Base-by-base conservation (phyloP, 345 rosid genomes). In the Brassica cretica region DNA sequence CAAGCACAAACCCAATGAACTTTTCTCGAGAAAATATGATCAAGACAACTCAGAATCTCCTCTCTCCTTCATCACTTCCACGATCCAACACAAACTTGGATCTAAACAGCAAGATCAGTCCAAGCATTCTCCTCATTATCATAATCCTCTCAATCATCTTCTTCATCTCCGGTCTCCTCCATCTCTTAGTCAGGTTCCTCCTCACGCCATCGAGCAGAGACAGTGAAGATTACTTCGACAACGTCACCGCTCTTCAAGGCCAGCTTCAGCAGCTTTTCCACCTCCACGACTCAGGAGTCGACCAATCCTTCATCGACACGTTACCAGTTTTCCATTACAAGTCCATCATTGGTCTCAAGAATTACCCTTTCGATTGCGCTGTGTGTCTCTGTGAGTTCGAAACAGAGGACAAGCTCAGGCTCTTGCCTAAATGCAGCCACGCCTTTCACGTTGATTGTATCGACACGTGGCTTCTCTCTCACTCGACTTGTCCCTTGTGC, bases 401-500 rank as follows among this genome's bases (percentile, higher is more conserved):
- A 6, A 53, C 24, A 53, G 59, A 53, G 59, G 59, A 53, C 10
- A 53, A 53, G 59, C 59, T 53, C 8, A 53, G 59, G 59, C 59
- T 53, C 6, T 53, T 53, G 24, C 59, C 59, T 15, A 16, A 6
- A 7, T 53, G 59, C 10, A 53, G 59, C 59, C 59, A 53, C 59
- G 59, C 59, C 24, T 53, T 53, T 53, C 59, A 53, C 10, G 10
- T 53, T 8, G 59, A 53, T 53, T 53, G 59, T 53, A 53, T 53
- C 24, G 59, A 53, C 59, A 53, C 59, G 2, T 53, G 59, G 59
- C 59, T 53, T 16, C 59, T 53, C 24, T 53, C 59, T 53, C 59
- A 53, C 59, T 53, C 59, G 24, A 53, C 59, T 53, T 53, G 59
- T 53, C 59, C 59, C 24, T 53, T 93, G 14, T 95, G 98, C 66